A percentile compares a stretch with the other conserved stretches of the same genome.
These are phyloP conservation scores for Aspergillus fischeri DNA, from an alignment of 2,329 filamentous ascomycete species.

Conservation along the genomic window DNA sequence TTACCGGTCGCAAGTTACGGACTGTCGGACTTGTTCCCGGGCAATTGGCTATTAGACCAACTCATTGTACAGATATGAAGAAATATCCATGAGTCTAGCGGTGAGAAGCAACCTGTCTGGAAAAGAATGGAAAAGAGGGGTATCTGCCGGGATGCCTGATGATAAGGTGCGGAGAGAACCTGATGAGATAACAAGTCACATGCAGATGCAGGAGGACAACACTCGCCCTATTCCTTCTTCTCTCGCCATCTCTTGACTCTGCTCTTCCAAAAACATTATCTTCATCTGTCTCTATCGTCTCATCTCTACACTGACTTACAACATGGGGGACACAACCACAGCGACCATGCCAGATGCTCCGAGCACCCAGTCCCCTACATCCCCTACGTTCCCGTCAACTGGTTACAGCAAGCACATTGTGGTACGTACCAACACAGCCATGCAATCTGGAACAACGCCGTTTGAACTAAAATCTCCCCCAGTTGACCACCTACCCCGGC, in stretches of 20 bases:
- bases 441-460: not conserved
- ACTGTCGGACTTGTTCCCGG: not conserved
- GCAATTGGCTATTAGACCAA: not conserved
- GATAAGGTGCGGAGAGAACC: constrained; percentile 28
- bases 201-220: constrained; percentile 12
- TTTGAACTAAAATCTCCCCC: constrained; percentile 8
- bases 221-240: not conserved
- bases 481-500: constrained; percentile 79
- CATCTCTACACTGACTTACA: not conserved
- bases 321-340: constrained; percentile 17
- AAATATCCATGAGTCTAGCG: not conserved
- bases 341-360: constrained; percentile 15
- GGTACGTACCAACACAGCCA: constrained; percentile 16
- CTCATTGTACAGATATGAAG: not conserved
- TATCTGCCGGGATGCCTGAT: constrained; percentile 10
- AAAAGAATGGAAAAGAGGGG: not conserved
- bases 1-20: not conserved
- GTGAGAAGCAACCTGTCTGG: not conserved
- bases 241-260: not conserved
- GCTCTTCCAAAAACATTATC: not conserved
- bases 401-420: constrained; percentile 34
- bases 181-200: constrained; percentile 20
- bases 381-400: constrained; percentile 17
- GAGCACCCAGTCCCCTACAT: constrained; percentile 10
- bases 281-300: not conserved